phyloP scores from a whole-genome alignment of 495 filamentous ascomycete genomes.

The Parathielavia hyrcaniae region DNA sequence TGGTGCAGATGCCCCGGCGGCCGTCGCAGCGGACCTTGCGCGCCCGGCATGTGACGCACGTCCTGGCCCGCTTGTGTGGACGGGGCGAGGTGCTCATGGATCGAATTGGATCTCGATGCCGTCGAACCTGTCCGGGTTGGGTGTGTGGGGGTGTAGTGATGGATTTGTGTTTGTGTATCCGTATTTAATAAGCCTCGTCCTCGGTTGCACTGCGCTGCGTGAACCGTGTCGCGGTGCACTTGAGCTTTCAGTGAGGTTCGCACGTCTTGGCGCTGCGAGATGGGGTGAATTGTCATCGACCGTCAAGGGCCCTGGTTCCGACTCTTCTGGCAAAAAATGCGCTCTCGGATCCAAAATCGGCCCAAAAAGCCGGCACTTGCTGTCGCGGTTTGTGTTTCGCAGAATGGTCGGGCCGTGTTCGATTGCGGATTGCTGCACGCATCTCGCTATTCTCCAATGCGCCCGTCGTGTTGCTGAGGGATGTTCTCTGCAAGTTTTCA shows the following conservation, averaged over 20 bases:
- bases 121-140: background rate
- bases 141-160: too few relatives aligned
- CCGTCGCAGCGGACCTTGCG: constrained; percentile 50
- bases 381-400: constrained; percentile 5
- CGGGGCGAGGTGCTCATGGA: constrained; percentile 29
- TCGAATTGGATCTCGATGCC: background rate
- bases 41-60: constrained; percentile 44
- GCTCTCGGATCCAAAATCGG: background rate
- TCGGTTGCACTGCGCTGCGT: too few relatives aligned
- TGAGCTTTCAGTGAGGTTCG: too few relatives aligned
- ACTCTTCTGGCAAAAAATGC: background rate
- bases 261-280: too few relatives aligned
- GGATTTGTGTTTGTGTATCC: too few relatives aligned
- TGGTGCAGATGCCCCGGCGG: constrained; percentile 39
- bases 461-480: background rate
- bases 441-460: constrained; percentile 5
- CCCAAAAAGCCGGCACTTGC: background rate
- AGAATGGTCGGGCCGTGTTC: background rate
- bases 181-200: too few relatives aligned
- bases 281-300: constrained; percentile 4
- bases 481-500: too few relatives aligned
- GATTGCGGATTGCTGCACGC: constrained; percentile 5
- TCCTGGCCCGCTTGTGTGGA: constrained; percentile 30
- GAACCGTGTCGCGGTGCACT: too few relatives aligned
- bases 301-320: background rate